A percentile compares a stretch with the other conserved stretches of the same genome.
Conservation (phyloP, 306 rosid genomes). For the Acmispon strigosus region DNA sequence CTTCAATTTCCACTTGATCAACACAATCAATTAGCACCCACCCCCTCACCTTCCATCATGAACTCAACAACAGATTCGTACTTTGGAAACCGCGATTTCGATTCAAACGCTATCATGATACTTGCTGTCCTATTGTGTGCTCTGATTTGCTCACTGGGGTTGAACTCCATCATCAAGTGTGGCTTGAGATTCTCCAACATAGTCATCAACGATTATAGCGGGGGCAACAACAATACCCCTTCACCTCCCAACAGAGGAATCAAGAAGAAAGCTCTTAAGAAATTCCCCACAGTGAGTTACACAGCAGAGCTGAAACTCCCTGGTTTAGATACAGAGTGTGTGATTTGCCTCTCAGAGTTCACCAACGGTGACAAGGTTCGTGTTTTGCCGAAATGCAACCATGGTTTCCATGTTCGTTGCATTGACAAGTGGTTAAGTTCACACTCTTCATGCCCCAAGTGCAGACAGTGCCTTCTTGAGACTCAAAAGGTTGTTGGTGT, state of each 20-base stretch:
- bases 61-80: neutral
- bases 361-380: constrained; percentile 48
- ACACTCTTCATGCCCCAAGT: constrained; percentile 89
- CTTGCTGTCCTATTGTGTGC: constrained; percentile 83
- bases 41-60: constrained; percentile 14
- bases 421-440: constrained; percentile 82
- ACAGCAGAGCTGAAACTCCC: constrained; percentile 48
- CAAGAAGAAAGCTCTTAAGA: constrained; percentile 66
- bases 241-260: constrained; percentile 45
- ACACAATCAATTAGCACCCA: neutral
- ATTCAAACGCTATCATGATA: constrained; percentile 82
- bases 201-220: constrained; percentile 18
- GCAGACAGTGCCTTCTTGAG: constrained; percentile 68
- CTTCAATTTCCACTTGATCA: constrained; percentile 31
- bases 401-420: constrained; percentile 76
- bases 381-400: constrained; percentile 81
- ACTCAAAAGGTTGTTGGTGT: constrained; percentile 49
- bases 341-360: constrained; percentile 70
- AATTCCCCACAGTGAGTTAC: constrained; percentile 45
- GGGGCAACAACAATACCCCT: neutral
- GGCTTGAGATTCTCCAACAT: constrained; percentile 50
- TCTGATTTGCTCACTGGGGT: constrained; percentile 66
- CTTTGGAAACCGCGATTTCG: constrained; percentile 39
- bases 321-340: constrained; percentile 62
- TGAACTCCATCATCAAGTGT: constrained; percentile 76